A percentile compares a stretch with the other conserved stretches of the same genome.
phyloP scores from a whole-genome alignment of 1,139 yeast genomes.

The Keqinozyma sinolaborantium region DNA sequence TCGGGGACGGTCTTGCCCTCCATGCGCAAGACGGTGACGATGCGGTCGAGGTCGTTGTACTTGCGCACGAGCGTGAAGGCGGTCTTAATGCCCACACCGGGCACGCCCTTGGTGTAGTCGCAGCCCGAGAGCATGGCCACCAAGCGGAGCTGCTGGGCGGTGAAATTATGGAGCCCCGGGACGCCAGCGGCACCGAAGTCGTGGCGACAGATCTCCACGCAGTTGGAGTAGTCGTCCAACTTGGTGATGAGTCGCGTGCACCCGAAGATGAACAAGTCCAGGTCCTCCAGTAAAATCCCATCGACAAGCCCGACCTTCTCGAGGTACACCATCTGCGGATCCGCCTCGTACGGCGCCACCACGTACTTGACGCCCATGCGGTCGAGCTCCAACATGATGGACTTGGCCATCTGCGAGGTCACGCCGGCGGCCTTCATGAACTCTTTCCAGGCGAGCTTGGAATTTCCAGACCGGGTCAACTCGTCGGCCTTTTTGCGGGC shows the following conservation, averaged over 20 bases:
- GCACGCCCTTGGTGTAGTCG: constrained; percentile 87
- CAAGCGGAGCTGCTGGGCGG: constrained; percentile 59
- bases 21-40: constrained; percentile 53
- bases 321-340: constrained; percentile 90
- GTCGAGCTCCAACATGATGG: constrained; percentile 72
- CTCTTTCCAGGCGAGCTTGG: constrained; percentile 58
- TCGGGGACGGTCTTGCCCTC: constrained; percentile 65
- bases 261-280: constrained; percentile 90
- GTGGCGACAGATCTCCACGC: constrained; percentile 62
- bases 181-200: constrained; percentile 49
- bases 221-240: constrained; percentile 70
- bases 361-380: constrained; percentile 59
- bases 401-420: constrained; percentile 88
- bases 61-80: constrained; percentile 64
- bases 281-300: constrained; percentile 91
- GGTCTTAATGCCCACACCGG: constrained; percentile 75
- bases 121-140: constrained; percentile 93
- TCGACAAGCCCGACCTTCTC: constrained; percentile 74
- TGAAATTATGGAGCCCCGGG: constrained; percentile 43
- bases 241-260: constrained; percentile 75
- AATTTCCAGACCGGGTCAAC: constrained; percentile 49
- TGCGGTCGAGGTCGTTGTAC: constrained; percentile 49
- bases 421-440: constrained; percentile 82
- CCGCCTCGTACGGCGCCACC: constrained; percentile 99
- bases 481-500: constrained; percentile 56